Evolutionary conservation across 345 rosid species (phyloP), one percentile per base, ranked within the genome.

Genomic region (Populus ilicifolia): DNA sequence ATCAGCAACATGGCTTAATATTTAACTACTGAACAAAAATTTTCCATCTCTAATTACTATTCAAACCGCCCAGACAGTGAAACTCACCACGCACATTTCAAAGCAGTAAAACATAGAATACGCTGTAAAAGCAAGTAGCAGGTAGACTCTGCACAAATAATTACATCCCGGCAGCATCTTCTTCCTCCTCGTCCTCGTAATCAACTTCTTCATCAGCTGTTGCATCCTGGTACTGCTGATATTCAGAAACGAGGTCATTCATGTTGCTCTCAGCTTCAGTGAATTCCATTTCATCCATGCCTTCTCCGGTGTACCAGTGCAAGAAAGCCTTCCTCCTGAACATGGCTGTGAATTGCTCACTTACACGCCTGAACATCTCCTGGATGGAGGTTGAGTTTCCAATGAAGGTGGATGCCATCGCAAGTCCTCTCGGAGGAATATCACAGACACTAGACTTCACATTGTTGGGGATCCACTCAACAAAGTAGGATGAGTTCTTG

Each of bases 201-300:
- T 77, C 79, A 2, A 14, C 61, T 43, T 77, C 79, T 29, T 77
- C 79, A 1, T 77, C 79, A 11, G 79, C 79, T 17, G 79, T 77
- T 18, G 79, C 79, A 29, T 77, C 79, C 62, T 77, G 79, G 79
- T 77, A 77, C 44, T 77, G 79, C 61, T 77, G 79, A 69, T 77
- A 77, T 43, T 77, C 79, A 2, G 79, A 77, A n/a, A 77, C 79
- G 6, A 77, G 79, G 33, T 77, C 79, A 20, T 77, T 77, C 79
- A 77, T 77, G 62, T 77, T 77, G 41, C 79, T 77, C 17, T 77
- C 79, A 11, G 74, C 79, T 30, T 77, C 79, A 0, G 79, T 77
- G 62, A 77, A 77, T 62, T 77, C 79, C 79, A 77, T 77, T 5
- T 77, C 79, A 9, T 77, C 79, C 79, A 77, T 77, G 25, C 79